A percentile compares a stretch with the other conserved stretches of the same genome.
These are phyloP conservation scores for Fusarium sp. DNA, from an alignment of 2,329 filamentous ascomycete genomes.

Conservation along the genomic window DNA sequence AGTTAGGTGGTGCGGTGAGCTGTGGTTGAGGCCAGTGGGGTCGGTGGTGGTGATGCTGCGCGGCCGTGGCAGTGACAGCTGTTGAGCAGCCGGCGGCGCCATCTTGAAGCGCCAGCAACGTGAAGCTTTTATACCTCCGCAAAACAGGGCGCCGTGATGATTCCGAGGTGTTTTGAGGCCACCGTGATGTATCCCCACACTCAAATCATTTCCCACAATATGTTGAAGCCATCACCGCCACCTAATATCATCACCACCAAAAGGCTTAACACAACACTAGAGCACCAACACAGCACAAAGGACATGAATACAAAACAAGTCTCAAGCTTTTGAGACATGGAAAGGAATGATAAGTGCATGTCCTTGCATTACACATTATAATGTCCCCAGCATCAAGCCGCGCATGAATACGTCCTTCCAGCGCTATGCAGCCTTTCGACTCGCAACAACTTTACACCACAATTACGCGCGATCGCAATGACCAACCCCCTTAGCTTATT, in stretches of 20 bases:
- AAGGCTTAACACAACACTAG: neutral
- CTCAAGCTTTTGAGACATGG: neutral
- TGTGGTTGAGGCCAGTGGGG: neutral
- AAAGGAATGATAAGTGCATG: neutral
- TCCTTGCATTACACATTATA: slow-evolving; percentile 13
- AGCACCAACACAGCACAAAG: neutral
- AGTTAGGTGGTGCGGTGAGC: neutral
- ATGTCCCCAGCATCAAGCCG: neutral
- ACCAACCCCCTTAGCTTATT: too few species aligned
- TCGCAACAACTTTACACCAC: neutral
- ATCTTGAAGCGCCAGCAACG: neutral
- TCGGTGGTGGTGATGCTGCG: slow-evolving; percentile 3
- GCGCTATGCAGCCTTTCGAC: too few species aligned
- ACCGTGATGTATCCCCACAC: neutral
- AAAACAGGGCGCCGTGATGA: slow-evolving; percentile 9
- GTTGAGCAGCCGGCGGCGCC: slow-evolving; percentile 1
- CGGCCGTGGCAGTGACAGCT: neutral
- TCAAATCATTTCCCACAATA: neutral
- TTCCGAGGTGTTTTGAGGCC: slow-evolving; percentile 32
- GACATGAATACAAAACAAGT: neutral
- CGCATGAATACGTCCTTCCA: neutral
- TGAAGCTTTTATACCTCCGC: slow-evolving; percentile 21
- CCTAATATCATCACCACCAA: slow-evolving; percentile 3
- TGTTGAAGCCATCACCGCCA: slow-evolving; percentile 22
- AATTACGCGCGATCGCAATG: neutral